A percentile compares a stretch with the other conserved stretches of the same genome.
These are phyloP conservation scores for Phlyctochytrium bullatum DNA, from an alignment of 192 early-diverging fungal species.

Conservation along the genomic window DNA sequence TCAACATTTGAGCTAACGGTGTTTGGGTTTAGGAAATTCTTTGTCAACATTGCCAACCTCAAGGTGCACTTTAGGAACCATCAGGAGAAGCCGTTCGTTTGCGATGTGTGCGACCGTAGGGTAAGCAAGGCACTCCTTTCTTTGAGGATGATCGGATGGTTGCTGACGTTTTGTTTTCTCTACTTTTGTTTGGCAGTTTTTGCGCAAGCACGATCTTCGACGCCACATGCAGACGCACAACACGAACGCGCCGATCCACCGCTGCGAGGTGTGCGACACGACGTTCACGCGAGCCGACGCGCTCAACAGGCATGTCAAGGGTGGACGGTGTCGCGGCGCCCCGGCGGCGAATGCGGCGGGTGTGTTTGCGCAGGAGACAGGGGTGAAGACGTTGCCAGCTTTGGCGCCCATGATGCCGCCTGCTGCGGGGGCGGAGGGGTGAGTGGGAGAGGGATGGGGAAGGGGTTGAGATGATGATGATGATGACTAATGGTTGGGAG, in stretches of 20 bases:
- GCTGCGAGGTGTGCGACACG: not conserved
- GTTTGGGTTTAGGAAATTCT: not conserved
- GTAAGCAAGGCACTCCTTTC: too few relatives aligned
- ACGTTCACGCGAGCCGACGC: not conserved
- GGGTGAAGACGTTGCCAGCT: too few relatives aligned
- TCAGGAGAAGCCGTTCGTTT: not conserved
- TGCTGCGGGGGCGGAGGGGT: too few relatives aligned
- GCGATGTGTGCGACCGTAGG: not conserved
- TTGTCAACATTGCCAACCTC: not conserved
- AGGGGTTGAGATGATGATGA: too few relatives aligned
- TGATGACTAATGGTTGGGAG: too few relatives aligned
- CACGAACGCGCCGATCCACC: not conserved
- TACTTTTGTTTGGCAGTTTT: not conserved
- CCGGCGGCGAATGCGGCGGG: not conserved
- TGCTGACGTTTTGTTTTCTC: not conserved
- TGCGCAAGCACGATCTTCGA: constrained; percentile 1
- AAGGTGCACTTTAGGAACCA: not conserved
- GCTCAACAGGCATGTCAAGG: not conserved
- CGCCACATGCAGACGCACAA: not conserved
- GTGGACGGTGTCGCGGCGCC: not conserved
- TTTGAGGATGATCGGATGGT: too few relatives aligned
- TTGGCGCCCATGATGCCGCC: too few relatives aligned
- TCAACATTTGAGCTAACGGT: not conserved
- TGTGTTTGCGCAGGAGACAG: too few relatives aligned
- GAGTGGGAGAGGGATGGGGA: too few relatives aligned